Base-by-base conservation (phyloP, 2,329 filamentous ascomycete genomes). In the Penicillium digitatum region DNA sequence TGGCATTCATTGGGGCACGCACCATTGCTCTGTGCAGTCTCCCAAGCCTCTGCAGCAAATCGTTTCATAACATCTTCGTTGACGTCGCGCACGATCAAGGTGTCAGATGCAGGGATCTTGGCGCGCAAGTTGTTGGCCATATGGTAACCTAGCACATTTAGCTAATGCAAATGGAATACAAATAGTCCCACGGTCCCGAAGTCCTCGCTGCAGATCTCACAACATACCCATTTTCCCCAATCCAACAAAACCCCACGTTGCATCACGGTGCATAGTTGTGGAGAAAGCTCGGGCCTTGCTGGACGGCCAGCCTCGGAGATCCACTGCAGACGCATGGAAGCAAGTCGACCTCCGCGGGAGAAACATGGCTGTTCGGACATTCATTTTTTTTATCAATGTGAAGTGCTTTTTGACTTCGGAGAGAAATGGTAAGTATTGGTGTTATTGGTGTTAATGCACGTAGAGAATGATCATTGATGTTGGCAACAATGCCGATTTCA, bases 71-170 rank as follows among this genome's bases (percentile, higher is more conserved):
- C 77, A 35, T 79, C 75, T 18, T 77, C 71, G 66, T 89, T 88
- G 58, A 87, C 79, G 68, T 90, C 87, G 65, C 84, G 83, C 31
- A 90, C 74, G 56, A 84, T 77, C 45, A 90, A 70, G 0, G 77
- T 83, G 68, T 90, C 87, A 10, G 79, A 77, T 22, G 77, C 73
- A 3, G 85, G 82, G 29, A 88, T 80, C 69, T 88, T 89, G 35
- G 82, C 78, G 63, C 86, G 81, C 5, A 90, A 77, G 64, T 89
- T 90, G 69, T 79, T 82, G 34, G 87, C 87, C 87, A 90, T 90
- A 45, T 85, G 82, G 62, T 85, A 89, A 45, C 87, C 86, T 87
- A 48, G n/a, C 12, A 6, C 31, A 42, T 22, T 54, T 22, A 45
- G 43, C 37, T 44, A 51, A 31, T 48, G 50, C 29, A 48, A 11